These are phyloP conservation scores for Xylaria telfairii DNA, from an alignment of 495 filamentous ascomycete species.

Conservation along the genomic window DNA sequence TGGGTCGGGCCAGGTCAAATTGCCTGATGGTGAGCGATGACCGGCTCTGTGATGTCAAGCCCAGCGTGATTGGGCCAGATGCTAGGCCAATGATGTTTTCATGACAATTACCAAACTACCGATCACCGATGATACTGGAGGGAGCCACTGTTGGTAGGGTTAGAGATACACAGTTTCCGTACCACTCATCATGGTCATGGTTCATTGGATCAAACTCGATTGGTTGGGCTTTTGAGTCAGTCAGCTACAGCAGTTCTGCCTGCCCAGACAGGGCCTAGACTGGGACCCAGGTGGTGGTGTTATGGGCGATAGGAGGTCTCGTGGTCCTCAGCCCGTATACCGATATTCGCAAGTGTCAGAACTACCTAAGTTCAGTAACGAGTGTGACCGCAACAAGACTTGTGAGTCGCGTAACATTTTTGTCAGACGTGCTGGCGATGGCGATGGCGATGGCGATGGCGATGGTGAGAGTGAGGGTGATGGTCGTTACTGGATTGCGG, in stretches of 20 bases:
- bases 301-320: not conserved
- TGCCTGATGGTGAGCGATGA: slow-evolving; percentile 17
- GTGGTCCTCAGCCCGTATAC: not conserved
- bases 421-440: not conserved
- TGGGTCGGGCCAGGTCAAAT: slow-evolving; percentile 1
- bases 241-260: not conserved
- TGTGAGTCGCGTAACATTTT: not conserved
- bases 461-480: too few relatives aligned
- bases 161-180: not conserved
- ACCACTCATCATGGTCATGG: not conserved
- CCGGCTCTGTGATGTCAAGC: slow-evolving; percentile 28
- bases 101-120: slow-evolving; percentile 15
- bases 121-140: slow-evolving; percentile 18
- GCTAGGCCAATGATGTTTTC: slow-evolving; percentile 20
- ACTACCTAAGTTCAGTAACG: not conserved
- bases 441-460: too few relatives aligned
- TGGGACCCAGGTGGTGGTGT: too few relatives aligned
- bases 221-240: not conserved
- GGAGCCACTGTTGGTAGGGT: not conserved
- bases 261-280: too few relatives aligned
- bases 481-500: slow-evolving; percentile 6
- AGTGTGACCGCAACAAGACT: not conserved
- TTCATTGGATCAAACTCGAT: not conserved
- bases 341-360: not conserved
- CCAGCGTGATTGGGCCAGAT: slow-evolving; percentile 19